Base-by-base conservation (phyloP, 2,329 filamentous ascomycete species). In the Coniochaeta hoffmannii region DNA sequence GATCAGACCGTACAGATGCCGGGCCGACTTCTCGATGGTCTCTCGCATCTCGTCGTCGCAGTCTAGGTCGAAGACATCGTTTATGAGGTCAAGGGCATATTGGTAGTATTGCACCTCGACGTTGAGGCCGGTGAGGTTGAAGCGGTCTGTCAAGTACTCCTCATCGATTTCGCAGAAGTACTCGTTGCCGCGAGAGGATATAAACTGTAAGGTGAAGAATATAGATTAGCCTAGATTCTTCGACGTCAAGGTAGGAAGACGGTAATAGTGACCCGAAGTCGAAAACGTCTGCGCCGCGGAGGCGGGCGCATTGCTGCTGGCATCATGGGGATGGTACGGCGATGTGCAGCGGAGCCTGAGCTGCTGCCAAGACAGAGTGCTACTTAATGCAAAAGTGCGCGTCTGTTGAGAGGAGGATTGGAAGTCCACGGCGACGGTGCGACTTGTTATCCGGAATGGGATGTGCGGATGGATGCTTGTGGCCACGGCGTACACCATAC, bases 81-180 rank as follows among this genome's bases (percentile, higher is more conserved):
- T 99, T 56, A 99, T 90, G 15, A 99, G 84, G 69, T 99, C 94
- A 49, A 99, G 82, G 15, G 94, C 94, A 82, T 99, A 97, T 73
- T 99, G 94, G 68, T 99, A 99, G 77, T 97, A 97, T 68, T 96
- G 90, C 14, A 99, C 94, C 70, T 99, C 94, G 34, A 90, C 93
- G 74, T 97, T 97, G 53, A 99, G 82, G 35, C 94, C 94, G 0
- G 94, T 99, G 59, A 99, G 79, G 74, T 99, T 99, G 82, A 99
- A 99, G 53, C 94, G 87, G 71, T 99, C 94, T 53, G 92, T 97
- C 50, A 99, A 81, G 73, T 99, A 99, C 66, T 99, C 94, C 71
- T 99, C 94, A 73, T 99, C 94, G 66, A 99, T 97, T 70, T 99
- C 94, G 82, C 94, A 99, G 68, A 97, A 99, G 75, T 99, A 99